These are phyloP conservation scores for Aspergillus pseudoviridinutans DNA, from an alignment of 2,329 filamentous ascomycete genomes.

Conservation along the genomic window DNA sequence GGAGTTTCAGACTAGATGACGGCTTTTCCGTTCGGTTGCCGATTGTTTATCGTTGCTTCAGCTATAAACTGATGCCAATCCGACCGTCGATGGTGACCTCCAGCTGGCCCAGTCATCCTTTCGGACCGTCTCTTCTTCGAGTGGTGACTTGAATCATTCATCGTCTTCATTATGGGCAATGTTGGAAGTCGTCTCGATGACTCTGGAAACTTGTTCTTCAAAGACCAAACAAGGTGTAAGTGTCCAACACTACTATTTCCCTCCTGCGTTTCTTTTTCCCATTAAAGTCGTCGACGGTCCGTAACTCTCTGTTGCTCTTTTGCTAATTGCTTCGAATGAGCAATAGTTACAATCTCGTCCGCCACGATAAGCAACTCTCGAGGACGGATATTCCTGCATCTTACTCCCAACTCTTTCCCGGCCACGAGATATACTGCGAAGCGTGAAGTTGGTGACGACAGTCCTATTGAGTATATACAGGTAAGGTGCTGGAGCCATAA, in stretches of 20 bases:
- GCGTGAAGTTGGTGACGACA: slow-evolving; percentile 68
- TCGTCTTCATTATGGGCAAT: slow-evolving; percentile 71
- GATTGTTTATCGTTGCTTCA: slow-evolving; percentile 4
- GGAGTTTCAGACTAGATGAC: slow-evolving; percentile 23
- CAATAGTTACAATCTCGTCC: slow-evolving; percentile 77
- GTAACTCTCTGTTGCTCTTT: neutral
- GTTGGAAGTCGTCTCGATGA: slow-evolving; percentile 87
- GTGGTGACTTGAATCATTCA: slow-evolving; percentile 24
- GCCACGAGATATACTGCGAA: slow-evolving; percentile 71
- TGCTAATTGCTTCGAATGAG: neutral
- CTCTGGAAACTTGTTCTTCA: slow-evolving; percentile 70
- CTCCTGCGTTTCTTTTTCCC: neutral
- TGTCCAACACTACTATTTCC: slow-evolving; percentile 5
- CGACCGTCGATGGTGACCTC: slow-evolving; percentile 32
- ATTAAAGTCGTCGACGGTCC: neutral
- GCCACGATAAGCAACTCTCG: slow-evolving; percentile 76
- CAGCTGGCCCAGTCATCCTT: slow-evolving; percentile 23
- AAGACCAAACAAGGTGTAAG: slow-evolving; percentile 87
- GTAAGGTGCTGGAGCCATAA: slow-evolving; percentile 47
- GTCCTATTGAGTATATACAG: slow-evolving; percentile 86
- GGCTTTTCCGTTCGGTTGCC: slow-evolving; percentile 11
- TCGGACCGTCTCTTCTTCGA: slow-evolving; percentile 21
- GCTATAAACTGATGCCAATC: slow-evolving; percentile 17
- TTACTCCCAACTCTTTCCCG: slow-evolving; percentile 83
- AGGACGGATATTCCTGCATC: slow-evolving; percentile 69